Conservation (phyloP, 2,329 filamentous ascomycete genomes). For the Endothia cerciana region DNA sequence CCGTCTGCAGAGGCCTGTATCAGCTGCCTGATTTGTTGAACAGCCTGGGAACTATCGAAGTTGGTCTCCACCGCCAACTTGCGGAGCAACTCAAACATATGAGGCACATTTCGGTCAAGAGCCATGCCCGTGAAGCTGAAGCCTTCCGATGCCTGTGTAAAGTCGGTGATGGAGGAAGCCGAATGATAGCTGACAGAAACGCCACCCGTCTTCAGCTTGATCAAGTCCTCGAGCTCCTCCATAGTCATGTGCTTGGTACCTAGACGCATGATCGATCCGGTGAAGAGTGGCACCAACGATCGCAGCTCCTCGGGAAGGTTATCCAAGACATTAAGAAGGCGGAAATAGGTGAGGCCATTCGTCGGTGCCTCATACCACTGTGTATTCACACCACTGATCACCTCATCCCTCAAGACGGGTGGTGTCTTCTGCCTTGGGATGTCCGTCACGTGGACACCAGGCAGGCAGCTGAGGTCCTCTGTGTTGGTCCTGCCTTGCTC, state of each 20-base stretch:
- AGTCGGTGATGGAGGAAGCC: slow-evolving; percentile 75
- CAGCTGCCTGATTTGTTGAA: slow-evolving; percentile 82
- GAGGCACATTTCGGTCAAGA: slow-evolving; percentile 84
- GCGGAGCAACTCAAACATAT: slow-evolving; percentile 85
- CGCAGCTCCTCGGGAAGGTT: slow-evolving; percentile 84
- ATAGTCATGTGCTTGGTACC: slow-evolving; percentile 87
- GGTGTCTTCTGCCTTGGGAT: slow-evolving; percentile 79
- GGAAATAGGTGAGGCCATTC: slow-evolving; percentile 95
- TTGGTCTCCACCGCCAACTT: slow-evolving; percentile 84
- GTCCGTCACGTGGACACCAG: slow-evolving; percentile 85
- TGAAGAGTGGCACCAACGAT: slow-evolving; percentile 84
- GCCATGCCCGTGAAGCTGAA: slow-evolving; percentile 85
- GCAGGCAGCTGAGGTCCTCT: slow-evolving; percentile 84
- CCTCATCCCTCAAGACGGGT: slow-evolving; percentile 64
- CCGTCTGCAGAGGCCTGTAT: slow-evolving; percentile 86
- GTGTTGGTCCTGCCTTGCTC: slow-evolving; percentile 85
- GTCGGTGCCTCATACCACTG: slow-evolving; percentile 94
- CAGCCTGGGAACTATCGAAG: slow-evolving; percentile 82
- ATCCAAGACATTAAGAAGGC: slow-evolving; percentile 79
- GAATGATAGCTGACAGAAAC: slow-evolving; percentile 83
- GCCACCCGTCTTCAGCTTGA: slow-evolving; percentile 95
- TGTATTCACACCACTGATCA: slow-evolving; percentile 66
- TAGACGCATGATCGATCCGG: slow-evolving; percentile 88
- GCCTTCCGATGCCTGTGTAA: slow-evolving; percentile 75
- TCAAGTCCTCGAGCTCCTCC: slow-evolving; percentile 93